A percentile compares a stretch with the other conserved stretches of the same genome.
phyloP scores from a whole-genome alignment of 164 flowering plant genomes.

The Vitis cinerea region DNA sequence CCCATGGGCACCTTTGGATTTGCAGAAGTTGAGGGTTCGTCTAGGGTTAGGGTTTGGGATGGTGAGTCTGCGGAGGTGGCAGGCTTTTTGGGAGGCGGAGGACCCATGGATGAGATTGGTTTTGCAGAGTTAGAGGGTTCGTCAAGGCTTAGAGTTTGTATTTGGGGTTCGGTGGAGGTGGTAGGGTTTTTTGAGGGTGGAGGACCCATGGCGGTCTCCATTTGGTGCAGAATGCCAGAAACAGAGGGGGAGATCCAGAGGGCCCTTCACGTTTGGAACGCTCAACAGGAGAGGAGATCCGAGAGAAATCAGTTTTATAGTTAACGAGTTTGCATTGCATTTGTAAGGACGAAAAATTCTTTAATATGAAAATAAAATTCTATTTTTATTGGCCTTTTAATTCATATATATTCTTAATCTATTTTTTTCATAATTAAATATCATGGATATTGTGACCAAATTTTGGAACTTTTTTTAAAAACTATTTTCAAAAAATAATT shows the following conservation, averaged over 20 bases:
- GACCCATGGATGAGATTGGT: slow-evolving; percentile 26
- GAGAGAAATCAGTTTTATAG: no score
- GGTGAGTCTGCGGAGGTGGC: no score
- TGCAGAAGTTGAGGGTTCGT: background rate
- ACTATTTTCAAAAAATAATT: no score
- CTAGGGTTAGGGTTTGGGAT: slow-evolving; percentile 11
- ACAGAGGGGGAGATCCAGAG: slow-evolving; percentile 1
- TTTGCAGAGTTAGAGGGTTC: slow-evolving; percentile 16
- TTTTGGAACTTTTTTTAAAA: no score
- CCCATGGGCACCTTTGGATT: background rate
- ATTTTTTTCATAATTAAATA: no score
- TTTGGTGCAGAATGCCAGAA: slow-evolving; percentile 12
- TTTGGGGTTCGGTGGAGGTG: slow-evolving; percentile 13
- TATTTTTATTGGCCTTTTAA: no score
- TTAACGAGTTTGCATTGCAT: no score
- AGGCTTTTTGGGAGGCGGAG: slow-evolving; percentile 31
- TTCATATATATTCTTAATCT: no score
- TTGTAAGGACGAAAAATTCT: no score
- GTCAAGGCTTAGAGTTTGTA: slow-evolving; percentile 5
- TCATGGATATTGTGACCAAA: no score
- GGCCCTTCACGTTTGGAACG: background rate
- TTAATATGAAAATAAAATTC: no score
- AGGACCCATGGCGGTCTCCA: slow-evolving; percentile 66
- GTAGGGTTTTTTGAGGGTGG: slow-evolving; percentile 49
- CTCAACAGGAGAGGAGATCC: no score